phyloP scores from a whole-genome alignment of 371 early-diverging fungal genomes.

The Mortierella sp. region DNA sequence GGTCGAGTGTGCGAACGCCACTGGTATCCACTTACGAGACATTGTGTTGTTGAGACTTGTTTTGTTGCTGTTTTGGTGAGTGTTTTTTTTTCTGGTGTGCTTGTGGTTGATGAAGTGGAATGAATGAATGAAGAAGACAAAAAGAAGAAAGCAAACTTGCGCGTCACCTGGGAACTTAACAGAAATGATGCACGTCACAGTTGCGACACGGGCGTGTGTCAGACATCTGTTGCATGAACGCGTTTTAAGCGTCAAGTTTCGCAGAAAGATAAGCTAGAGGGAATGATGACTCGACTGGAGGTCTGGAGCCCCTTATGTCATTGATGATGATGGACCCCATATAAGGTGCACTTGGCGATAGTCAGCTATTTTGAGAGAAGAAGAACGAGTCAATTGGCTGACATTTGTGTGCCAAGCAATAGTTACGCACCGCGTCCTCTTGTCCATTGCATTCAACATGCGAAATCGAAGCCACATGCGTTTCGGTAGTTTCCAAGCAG shows the following conservation, averaged over 20 bases:
- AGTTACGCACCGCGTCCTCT: not conserved
- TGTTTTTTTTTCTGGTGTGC: not conserved
- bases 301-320: not conserved
- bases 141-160: not conserved
- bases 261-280: not conserved
- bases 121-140: not conserved
- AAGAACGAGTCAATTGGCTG: not conserved
- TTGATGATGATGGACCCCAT: not conserved
- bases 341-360: not conserved
- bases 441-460: not conserved
- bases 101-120: not conserved
- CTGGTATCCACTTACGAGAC: slow-evolving; percentile 37
- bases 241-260: not conserved
- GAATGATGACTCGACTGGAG: not conserved
- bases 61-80: not conserved
- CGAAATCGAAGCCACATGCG: no score
- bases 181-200: not conserved
- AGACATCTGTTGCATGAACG: not conserved
- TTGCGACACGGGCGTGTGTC: not conserved
- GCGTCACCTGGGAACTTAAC: not conserved
- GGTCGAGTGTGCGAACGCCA: slow-evolving; percentile 9
- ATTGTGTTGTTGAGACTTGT: not conserved
- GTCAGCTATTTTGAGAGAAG: no score
- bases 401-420: not conserved
- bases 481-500: no score